Evolutionary conservation across 208 protist species (phyloP).

Genomic region (Leishmania gerbilli): DNA sequence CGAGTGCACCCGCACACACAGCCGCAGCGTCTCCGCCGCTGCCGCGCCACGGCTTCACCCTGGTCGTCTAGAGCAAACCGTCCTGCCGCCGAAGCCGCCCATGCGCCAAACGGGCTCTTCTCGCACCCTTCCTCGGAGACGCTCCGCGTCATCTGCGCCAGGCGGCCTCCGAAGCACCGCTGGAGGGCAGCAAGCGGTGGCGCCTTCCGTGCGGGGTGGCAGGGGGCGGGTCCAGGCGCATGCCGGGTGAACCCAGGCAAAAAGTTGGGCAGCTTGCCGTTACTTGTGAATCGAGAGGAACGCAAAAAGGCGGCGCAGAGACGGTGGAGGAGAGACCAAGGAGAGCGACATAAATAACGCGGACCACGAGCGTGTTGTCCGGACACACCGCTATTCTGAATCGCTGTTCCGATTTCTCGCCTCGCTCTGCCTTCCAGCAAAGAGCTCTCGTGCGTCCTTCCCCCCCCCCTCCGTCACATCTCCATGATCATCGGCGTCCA

Average conservation of each 20-base stretch:
- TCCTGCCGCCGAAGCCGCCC: neutral
- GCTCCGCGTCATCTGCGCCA: neutral
- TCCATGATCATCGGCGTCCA: neutral
- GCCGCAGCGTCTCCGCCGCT: neutral
- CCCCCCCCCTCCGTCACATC: neutral
- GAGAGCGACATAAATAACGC: neutral
- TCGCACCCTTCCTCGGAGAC: neutral
- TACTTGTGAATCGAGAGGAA: neutral
- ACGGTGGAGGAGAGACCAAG: neutral
- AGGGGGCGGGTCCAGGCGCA: neutral
- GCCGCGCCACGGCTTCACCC: neutral
- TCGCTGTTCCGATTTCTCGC: too few relatives aligned
- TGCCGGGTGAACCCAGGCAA: neutral
- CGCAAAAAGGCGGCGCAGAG: neutral
- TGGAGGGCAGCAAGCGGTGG: conserved; percentile 38
- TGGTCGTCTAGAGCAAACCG: neutral
- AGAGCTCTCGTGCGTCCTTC: neutral
- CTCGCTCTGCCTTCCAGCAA: too few relatives aligned
- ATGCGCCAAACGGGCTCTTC: neutral
- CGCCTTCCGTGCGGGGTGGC: neutral
- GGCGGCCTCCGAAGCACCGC: neutral
- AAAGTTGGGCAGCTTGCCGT: neutral
- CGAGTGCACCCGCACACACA: neutral
- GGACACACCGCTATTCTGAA: too few relatives aligned
- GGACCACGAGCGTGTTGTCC: neutral